Evolutionary conservation across 163 green algal genomes (phyloP).

Genomic region (Scenedesmus sp.): DNA sequence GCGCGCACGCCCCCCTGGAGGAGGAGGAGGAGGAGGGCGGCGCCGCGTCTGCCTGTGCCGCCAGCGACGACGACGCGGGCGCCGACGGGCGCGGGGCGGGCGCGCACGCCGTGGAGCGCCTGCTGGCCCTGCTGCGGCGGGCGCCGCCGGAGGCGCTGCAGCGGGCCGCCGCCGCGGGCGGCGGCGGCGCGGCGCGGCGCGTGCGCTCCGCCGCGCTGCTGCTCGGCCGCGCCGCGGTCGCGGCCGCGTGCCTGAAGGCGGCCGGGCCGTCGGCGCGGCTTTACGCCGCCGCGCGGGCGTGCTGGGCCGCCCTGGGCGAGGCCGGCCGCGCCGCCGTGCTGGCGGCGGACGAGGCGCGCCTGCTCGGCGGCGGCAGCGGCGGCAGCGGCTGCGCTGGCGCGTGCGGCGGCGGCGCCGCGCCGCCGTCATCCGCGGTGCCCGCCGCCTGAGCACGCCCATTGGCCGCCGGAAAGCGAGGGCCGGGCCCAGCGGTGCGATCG

Average conservation of each 20-base stretch:
- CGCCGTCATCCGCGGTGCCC: too few species aligned
- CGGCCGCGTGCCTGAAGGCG: slow-evolving; percentile 25
- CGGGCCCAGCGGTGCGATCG: too few species aligned
- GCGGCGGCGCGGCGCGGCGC: too few species aligned
- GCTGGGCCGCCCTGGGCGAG: background rate
- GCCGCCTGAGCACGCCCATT: too few species aligned
- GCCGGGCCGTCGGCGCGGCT: background rate
- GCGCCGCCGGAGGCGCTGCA: slow-evolving; percentile 1
- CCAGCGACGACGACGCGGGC: background rate
- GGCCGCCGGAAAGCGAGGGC: too few species aligned
- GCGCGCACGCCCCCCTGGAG: too few species aligned
- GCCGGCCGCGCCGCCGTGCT: background rate
- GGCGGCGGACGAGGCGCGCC: slow-evolving; percentile 7
- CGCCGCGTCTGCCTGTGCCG: too few species aligned
- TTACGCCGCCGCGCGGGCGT: background rate
- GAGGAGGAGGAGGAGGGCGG: too few species aligned
- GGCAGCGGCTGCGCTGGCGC: too few species aligned
- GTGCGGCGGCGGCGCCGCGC: too few species aligned
- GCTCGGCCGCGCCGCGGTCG: background rate
- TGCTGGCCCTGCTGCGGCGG: background rate
- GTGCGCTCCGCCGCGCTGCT: background rate
- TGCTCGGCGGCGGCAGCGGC: slow-evolving; percentile 1
- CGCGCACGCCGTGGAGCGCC: background rate
- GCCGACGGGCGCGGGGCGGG: background rate
- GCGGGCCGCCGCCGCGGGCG: background rate